A percentile compares a stretch with the other conserved stretches of the same genome.
Evolutionary conservation across 345 rosid genomes (phyloP).

Genomic region (Kernera saxatilis): DNA sequence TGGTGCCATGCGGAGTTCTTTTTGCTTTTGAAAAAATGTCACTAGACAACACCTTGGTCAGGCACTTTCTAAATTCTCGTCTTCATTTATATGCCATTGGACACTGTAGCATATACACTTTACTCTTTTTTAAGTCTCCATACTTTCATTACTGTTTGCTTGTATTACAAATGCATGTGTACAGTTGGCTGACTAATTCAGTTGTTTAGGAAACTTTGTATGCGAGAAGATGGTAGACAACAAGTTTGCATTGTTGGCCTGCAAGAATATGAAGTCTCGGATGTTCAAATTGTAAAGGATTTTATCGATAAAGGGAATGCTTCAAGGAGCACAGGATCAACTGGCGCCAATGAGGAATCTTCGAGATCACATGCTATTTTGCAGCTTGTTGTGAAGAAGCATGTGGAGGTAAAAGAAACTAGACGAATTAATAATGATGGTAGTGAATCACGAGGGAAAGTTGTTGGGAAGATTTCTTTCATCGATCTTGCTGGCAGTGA

Average conservation of each 20-base stretch:
- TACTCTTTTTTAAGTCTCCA: background rate
- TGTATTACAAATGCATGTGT: background rate
- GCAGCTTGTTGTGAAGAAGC: conserved; percentile 90
- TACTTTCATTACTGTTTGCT: background rate
- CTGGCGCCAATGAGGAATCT: conserved; percentile 98
- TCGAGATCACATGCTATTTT: conserved; percentile 98
- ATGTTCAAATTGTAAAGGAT: conserved; percentile 91
- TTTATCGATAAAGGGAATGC: conserved; percentile 90
- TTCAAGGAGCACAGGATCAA: conserved; percentile 94
- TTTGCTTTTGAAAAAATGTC: background rate
- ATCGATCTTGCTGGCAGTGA: conserved; percentile 99
- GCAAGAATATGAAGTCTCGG: conserved; percentile 97
- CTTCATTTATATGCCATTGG: background rate
- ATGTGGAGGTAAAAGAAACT: conserved; percentile 72
- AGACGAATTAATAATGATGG: conserved; percentile 72
- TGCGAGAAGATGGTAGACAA: conserved; percentile 99
- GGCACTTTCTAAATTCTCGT: background rate
- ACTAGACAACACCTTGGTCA: background rate
- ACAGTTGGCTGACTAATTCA: conserved; percentile 5
- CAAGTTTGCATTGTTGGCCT: conserved; percentile 98
- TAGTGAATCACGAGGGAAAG: conserved; percentile 74
- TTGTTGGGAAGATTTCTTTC: conserved; percentile 94
- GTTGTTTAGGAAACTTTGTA: conserved; percentile 76
- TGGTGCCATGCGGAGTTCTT: background rate
- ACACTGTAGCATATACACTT: background rate